Percentiles rank a stretch among this genome's conserved stretches.
These are phyloP conservation scores for Teunomyces stri DNA, from an alignment of 805 yeast species.

Conservation along the genomic window DNA sequence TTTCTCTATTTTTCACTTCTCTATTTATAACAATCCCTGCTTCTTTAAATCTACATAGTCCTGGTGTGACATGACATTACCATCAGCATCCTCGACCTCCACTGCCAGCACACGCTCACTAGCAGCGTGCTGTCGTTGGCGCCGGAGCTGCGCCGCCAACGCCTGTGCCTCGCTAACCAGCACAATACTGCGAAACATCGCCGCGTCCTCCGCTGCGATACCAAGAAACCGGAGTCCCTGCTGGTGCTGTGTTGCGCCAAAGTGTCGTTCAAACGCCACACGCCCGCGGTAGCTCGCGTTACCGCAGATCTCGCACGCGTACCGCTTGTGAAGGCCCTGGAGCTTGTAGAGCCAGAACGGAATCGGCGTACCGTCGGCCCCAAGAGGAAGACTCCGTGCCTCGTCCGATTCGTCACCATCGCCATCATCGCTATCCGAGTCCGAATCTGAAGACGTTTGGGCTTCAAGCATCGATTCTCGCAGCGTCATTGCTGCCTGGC, in stretches of 20 bases:
- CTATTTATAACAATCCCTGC: constrained; percentile 69
- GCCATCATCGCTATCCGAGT: too few species aligned
- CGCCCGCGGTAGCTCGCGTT: constrained; percentile 72
- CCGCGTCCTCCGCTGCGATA: constrained; percentile 44
- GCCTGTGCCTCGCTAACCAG: constrained; percentile 64
- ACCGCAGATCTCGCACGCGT: constrained; percentile 85
- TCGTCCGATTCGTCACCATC: too few species aligned
- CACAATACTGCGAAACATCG: constrained; percentile 60
- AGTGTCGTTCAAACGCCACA: constrained; percentile 68
- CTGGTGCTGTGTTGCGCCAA: constrained; percentile 64
- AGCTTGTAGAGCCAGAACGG: constrained; percentile 92
- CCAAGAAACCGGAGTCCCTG: constrained; percentile 78
- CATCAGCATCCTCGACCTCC: constrained; percentile 90
- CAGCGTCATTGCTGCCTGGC: constrained; percentile 66
- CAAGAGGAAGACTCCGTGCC: constrained; percentile 54
- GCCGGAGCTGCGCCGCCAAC: constrained; percentile 52
- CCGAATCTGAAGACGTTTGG: constrained; percentile 29
- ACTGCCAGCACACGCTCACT: constrained; percentile 52
- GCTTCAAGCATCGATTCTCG: constrained; percentile 61
- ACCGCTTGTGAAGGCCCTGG: constrained; percentile 75
- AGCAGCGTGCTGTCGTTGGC: constrained; percentile 39
- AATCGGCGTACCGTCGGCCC: constrained; percentile 87
- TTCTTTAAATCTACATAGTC: constrained; percentile 82
- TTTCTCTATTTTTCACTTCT: neutral
- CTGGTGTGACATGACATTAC: constrained; percentile 84